Percentiles rank a stretch among this genome's conserved stretches.
phyloP scores from a whole-genome alignment of 441 rosid genomes.

The Daphne laureola region DNA sequence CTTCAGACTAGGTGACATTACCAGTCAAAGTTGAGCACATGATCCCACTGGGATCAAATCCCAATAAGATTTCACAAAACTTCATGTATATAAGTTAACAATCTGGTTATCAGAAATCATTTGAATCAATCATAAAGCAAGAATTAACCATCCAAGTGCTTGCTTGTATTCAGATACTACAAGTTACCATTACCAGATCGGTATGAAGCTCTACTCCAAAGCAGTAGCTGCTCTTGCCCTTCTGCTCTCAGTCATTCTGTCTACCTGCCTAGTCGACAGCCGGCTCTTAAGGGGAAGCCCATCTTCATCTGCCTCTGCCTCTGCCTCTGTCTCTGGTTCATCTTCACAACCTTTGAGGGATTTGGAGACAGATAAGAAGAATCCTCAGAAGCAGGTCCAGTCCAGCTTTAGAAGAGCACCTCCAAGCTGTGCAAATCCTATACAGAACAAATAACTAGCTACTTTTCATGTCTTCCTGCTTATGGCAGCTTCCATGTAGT shows the following conservation, averaged over 20 bases:
- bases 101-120: slow-evolving; percentile 1
- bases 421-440: slow-evolving; percentile 57
- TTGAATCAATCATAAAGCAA: slow-evolving; percentile 5
- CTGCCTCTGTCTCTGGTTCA: slow-evolving; percentile 13
- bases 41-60: slow-evolving; percentile 42
- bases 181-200: slow-evolving; percentile 8
- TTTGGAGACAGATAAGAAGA: slow-evolving; percentile 27
- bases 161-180: too few relatives aligned
- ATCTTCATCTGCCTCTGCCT: slow-evolving; percentile 14
- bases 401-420: slow-evolving; percentile 65
- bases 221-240: slow-evolving; percentile 27
- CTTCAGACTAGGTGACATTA: slow-evolving; percentile 23
- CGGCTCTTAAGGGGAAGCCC: slow-evolving; percentile 18
- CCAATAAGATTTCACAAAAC: slow-evolving; percentile 18
- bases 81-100: slow-evolving; percentile 11
- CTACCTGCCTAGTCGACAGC: slow-evolving; percentile 37
- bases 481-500: slow-evolving; percentile 16
- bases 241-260: slow-evolving; percentile 33
- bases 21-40: slow-evolving; percentile 67
- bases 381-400: slow-evolving; percentile 27
- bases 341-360: slow-evolving; percentile 25
- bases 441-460: slow-evolving; percentile 57
- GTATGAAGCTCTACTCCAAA: slow-evolving; percentile 31
- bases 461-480: slow-evolving; percentile 14
- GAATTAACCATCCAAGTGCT: slow-evolving; percentile 2